A percentile compares a stretch with the other conserved stretches of the same genome.
Evolutionary conservation across 495 filamentous ascomycete genomes (phyloP).

Genomic region (Glonium stellatum): DNA sequence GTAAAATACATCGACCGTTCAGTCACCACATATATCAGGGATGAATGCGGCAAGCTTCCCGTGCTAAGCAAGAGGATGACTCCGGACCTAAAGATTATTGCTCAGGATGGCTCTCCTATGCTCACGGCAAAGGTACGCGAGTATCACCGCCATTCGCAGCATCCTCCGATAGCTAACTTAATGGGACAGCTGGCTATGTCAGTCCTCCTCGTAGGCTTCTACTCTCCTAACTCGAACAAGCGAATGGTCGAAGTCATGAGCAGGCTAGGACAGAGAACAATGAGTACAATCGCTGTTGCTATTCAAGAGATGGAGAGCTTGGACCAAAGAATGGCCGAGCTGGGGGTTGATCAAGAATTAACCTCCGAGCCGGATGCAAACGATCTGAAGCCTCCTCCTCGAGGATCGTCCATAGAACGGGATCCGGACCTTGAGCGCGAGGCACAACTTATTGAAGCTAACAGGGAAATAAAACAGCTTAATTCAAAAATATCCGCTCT

Average conservation of each 20-base stretch:
- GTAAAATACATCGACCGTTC: slow-evolving; percentile 63
- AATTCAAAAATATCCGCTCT: slow-evolving; percentile 9
- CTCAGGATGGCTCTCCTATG: slow-evolving; percentile 36
- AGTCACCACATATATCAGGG: slow-evolving; percentile 58
- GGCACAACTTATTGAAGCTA: slow-evolving; percentile 27
- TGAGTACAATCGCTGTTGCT: slow-evolving; percentile 31
- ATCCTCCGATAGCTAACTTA: neutral
- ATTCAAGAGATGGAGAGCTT: slow-evolving; percentile 34
- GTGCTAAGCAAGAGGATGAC: slow-evolving; percentile 42
- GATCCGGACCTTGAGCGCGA: slow-evolving; percentile 36
- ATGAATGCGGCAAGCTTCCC: slow-evolving; percentile 47
- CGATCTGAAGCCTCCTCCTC: slow-evolving; percentile 19
- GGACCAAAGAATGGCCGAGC: slow-evolving; percentile 26
- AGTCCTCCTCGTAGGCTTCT: slow-evolving; percentile 35
- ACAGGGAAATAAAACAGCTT: slow-evolving; percentile 21
- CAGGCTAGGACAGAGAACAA: slow-evolving; percentile 28
- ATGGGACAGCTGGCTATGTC: slow-evolving; percentile 25
- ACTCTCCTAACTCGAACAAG: slow-evolving; percentile 32
- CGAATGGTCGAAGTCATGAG: slow-evolving; percentile 35
- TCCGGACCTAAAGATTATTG: slow-evolving; percentile 55
- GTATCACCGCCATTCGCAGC: neutral
- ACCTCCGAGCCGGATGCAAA: slow-evolving; percentile 19
- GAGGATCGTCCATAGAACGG: slow-evolving; percentile 20
- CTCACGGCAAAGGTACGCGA: slow-evolving; percentile 32
- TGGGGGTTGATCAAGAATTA: slow-evolving; percentile 24